Evolutionary conservation across 2,329 filamentous ascomycete species (phyloP).

Genomic region (Penicillium sp.): DNA sequence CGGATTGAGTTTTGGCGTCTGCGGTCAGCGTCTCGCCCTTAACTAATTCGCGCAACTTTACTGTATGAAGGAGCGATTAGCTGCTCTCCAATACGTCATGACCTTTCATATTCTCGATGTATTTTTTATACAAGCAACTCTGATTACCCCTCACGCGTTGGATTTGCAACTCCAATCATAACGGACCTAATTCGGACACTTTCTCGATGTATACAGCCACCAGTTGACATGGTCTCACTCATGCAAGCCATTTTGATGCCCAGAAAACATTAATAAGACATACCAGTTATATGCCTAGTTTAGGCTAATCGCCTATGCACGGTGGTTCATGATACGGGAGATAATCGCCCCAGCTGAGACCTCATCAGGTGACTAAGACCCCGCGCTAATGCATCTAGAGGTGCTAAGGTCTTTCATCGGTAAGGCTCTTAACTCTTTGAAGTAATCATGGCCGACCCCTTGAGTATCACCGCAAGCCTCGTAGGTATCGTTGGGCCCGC

Average conservation of each 20-base stretch:
- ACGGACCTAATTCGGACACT: no score
- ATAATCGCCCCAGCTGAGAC: not conserved
- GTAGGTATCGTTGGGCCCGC: slow-evolving; percentile 7
- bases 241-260: not conserved
- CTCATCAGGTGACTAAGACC: not conserved
- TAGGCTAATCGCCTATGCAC: not conserved
- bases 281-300: not conserved
- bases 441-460: slow-evolving; percentile 5
- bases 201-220: no score
- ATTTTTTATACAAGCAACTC: no score
- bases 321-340: not conserved
- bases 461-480: slow-evolving; percentile 4
- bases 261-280: not conserved
- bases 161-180: no score
- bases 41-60: not conserved
- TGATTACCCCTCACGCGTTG: no score
- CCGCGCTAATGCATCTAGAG: not conserved
- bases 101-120: no score
- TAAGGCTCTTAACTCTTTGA: not conserved
- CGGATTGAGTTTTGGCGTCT: not conserved
- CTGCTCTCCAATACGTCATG: no score
- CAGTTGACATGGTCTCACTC: not conserved
- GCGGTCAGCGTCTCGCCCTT: not conserved
- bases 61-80: no score
- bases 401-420: not conserved